These are phyloP conservation scores for Eutrema heterophyllum DNA, from an alignment of 345 rosid genomes.

Conservation along the genomic window DNA sequence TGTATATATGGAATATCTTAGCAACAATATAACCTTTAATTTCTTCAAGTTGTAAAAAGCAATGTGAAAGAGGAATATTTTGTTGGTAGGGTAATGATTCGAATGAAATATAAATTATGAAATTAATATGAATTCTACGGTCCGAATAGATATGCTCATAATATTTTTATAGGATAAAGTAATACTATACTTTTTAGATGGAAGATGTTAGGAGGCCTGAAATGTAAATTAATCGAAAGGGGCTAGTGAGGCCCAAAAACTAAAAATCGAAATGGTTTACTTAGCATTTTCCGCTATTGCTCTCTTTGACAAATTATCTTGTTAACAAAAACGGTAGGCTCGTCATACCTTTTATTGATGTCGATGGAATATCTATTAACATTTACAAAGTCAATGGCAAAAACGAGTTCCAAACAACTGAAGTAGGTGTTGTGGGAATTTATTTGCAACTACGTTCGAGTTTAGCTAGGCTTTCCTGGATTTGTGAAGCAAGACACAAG, in stretches of 20 bases:
- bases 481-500: too few relatives aligned
- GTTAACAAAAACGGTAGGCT: too few relatives aligned
- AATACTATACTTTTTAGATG: not conserved
- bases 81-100: slow-evolving; percentile 13
- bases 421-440: too few relatives aligned
- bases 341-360: too few relatives aligned
- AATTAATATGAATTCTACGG: not conserved
- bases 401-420: too few relatives aligned
- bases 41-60: not conserved
- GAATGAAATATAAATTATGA: not conserved
- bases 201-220: not conserved
- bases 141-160: not conserved
- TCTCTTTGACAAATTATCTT: too few relatives aligned
- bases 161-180: not conserved
- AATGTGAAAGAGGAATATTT: slow-evolving; percentile 4
- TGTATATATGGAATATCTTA: too few relatives aligned
- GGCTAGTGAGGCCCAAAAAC: not conserved
- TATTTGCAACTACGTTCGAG: too few relatives aligned
- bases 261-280: not conserved
- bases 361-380: too few relatives aligned
- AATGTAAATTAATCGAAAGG: not conserved
- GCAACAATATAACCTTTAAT: not conserved
- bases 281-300: too few relatives aligned
- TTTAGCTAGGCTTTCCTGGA: too few relatives aligned
- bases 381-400: too few relatives aligned